Percentiles rank a stretch among this genome's conserved stretches.
Conservation (phyloP, 1,284 basidiomycete species). For the Ustilago bromivora region DNA sequence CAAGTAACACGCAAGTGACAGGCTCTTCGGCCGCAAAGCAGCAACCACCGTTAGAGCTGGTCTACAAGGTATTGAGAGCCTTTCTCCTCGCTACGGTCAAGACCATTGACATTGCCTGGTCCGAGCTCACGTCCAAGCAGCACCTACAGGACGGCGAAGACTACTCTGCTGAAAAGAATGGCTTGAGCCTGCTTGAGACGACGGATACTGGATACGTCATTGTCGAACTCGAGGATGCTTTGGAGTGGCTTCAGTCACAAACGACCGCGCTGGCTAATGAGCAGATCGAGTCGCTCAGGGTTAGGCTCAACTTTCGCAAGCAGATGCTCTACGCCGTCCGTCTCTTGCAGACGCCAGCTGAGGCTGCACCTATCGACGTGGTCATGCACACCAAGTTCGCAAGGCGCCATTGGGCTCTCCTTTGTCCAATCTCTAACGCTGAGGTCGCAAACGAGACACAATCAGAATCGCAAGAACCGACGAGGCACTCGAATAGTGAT, state of each 20-base stretch:
- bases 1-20: neutral
- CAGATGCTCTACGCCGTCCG: conserved; percentile 42
- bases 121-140: conserved; percentile 74
- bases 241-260: conserved; percentile 72
- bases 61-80: conserved; percentile 78
- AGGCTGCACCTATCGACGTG: conserved; percentile 41
- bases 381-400: conserved; percentile 51
- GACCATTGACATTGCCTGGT: conserved; percentile 83
- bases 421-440: conserved; percentile 11
- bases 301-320: conserved; percentile 44
- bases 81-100: conserved; percentile 82
- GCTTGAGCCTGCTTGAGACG: conserved; percentile 80
- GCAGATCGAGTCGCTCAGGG: conserved; percentile 22
- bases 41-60: conserved; percentile 72
- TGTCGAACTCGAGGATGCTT: conserved; percentile 75
- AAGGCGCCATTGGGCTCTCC: conserved; percentile 21
- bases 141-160: conserved; percentile 75
- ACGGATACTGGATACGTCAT: conserved; percentile 76
- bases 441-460: neutral
- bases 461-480: neutral
- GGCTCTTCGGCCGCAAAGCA: neutral
- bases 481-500: neutral
- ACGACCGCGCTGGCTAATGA: neutral
- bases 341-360: conserved; percentile 23
- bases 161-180: conserved; percentile 86